Percentiles rank a stretch among this genome's conserved stretches.
These are phyloP conservation scores for Beauveria caledonica DNA, from an alignment of 2,329 filamentous ascomycete genomes.

Conservation along the genomic window DNA sequence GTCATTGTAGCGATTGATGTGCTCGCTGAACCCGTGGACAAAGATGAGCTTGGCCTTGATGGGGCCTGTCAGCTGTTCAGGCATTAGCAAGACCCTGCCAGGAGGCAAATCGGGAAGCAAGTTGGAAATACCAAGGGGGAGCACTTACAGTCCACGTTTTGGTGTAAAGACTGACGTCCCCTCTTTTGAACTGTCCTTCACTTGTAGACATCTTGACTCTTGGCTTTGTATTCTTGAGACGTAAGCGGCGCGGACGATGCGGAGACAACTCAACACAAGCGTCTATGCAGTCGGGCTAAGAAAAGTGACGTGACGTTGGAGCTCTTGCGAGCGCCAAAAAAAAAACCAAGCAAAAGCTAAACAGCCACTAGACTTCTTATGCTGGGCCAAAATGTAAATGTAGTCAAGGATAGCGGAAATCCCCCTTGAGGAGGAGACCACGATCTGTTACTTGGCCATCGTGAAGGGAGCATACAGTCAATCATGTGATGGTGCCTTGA, in stretches of 20 bases:
- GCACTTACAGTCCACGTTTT: constrained; percentile 50
- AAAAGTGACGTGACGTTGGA: not conserved
- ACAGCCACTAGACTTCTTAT: not conserved
- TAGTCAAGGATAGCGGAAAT: not conserved
- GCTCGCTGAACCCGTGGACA: constrained; percentile 86
- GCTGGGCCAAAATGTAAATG: not conserved
- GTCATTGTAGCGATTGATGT: constrained; percentile 66
- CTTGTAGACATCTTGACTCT: constrained; percentile 28
- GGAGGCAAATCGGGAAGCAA: not conserved
- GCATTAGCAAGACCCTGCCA: not conserved
- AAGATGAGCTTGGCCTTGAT: constrained; percentile 67
- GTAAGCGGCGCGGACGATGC: not conserved
- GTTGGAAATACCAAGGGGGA: not conserved
- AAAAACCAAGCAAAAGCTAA: not conserved
- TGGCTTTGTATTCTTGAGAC: too few relatives aligned
- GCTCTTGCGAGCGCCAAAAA: not conserved
- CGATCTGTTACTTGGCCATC: not conserved
- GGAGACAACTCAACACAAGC: not conserved
- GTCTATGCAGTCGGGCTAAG: not conserved
- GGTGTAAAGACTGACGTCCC: constrained; percentile 40
- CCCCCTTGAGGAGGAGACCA: not conserved
- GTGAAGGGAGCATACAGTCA: not conserved
- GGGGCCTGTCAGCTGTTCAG: constrained; percentile 41
- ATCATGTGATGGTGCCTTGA: constrained; percentile 5
- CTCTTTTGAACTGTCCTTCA: constrained; percentile 38